A percentile compares a stretch with the other conserved stretches of the same genome.
These are phyloP conservation scores for Cardamine occulta DNA, from an alignment of 345 rosid species.

Conservation along the genomic window DNA sequence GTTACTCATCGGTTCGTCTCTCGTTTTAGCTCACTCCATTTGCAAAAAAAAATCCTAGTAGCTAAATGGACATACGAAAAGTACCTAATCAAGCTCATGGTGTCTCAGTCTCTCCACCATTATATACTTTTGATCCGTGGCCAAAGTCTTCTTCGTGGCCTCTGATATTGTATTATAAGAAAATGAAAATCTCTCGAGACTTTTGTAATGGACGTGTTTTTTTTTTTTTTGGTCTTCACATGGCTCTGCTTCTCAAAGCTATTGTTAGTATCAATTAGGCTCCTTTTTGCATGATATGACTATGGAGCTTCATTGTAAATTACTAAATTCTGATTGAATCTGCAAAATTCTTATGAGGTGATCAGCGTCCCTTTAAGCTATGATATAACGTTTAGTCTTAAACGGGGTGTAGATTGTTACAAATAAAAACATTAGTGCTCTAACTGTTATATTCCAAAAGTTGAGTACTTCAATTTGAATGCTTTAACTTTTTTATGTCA, in stretches of 20 bases:
- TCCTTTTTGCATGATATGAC: conserved; percentile 26
- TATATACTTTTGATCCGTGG: conserved; percentile 30
- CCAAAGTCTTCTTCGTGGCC: conserved; percentile 26
- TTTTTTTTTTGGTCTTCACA: neutral
- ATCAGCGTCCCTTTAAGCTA: neutral
- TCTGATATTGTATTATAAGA: conserved; percentile 26
- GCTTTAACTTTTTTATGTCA: neutral
- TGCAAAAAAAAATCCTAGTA: neutral
- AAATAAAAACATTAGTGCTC: neutral
- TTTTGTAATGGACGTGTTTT: conserved; percentile 12
- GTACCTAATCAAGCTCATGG: conserved; percentile 22
- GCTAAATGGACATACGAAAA: conserved; percentile 6
- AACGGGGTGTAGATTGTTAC: no score
- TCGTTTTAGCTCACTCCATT: conserved; percentile 57
- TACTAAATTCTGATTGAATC: conserved; percentile 14
- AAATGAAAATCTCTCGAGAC: conserved; percentile 1
- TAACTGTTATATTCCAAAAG: neutral
- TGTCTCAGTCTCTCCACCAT: conserved; percentile 32
- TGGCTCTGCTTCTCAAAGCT: conserved; percentile 24
- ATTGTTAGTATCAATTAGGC: conserved; percentile 17
- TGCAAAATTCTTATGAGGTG: neutral
- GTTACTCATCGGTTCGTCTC: conserved; percentile 82
- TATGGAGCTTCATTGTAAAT: conserved; percentile 32
- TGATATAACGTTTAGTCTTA: neutral
- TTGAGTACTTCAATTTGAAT: neutral